Base-by-base conservation (phyloP, 306 rosid genomes). In the Coriaria nepalensis region DNA sequence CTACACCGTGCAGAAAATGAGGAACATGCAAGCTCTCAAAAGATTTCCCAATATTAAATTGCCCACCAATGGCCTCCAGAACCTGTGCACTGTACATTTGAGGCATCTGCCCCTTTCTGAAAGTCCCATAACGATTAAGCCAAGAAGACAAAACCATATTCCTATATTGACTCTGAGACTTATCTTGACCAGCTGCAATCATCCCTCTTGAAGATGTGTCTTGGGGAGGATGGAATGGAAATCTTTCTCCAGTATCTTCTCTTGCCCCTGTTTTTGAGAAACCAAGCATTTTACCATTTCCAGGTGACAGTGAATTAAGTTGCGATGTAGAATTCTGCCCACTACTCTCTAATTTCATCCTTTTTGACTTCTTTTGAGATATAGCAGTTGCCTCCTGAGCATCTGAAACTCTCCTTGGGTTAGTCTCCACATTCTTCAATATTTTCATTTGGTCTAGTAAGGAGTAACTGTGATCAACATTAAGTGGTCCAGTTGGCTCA, bases 101-200 rank as follows among this genome's bases (percentile, higher is more conserved):
- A 14, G 61, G 63, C 38, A 63, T 37, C 72, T 49, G 78, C 56
- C 69, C 78, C 49, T 71, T 71, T 64, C 62, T 68, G 10, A 56
- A 53, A 49, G 54, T 51, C 33, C 41, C 63, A 7, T 49, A 49
- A 49, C 59, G 78, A 52, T 76, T 68, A 47, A 60, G 68, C 82
- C 67, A 71, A 49, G 68, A 56, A 13, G 77, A 50, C 46, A 20
- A 20, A 20, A 47, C 72, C 53, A 47, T 44, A 7, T n/a, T 37
- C 55, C 46, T 40, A 52, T 49, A 44, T 52, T 64, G 74, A 60
- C 58, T 67, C 56, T 20, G 55, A 43, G 68, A 43, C 50, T 63
- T 61, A 43, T 53, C 63, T 45, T 49, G 69, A 54, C 61, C 57
- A 55, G 55, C 60, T 13, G 60, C 43, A 45, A 61, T 57, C 47